Evolutionary conservation across 1,284 basidiomycete genomes (phyloP), one percentile per base, ranked within the genome.

Genomic region (Heterobasidion parviporum): DNA sequence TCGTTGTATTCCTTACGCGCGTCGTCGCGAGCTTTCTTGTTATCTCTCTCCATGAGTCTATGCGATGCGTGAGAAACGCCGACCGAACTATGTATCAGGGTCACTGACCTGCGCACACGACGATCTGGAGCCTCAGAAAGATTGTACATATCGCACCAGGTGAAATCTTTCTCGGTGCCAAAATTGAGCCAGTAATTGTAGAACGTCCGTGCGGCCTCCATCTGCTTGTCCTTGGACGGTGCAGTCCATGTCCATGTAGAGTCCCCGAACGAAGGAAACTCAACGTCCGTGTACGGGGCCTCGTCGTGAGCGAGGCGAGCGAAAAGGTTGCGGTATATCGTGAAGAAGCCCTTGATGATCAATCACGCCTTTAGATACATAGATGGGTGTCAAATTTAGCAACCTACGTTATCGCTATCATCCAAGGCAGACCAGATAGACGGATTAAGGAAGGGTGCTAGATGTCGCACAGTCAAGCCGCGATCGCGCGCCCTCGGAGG

Each of bases 41-140:
- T 99, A 63, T 98, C 97, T 65, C 89, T 92, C 68, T 99, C 97
- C 89, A 99, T 95, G 43, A 94, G 65, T 60, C 92, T 89, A 55
- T 4, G 50, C 41, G 8, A 35, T 49, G 45, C 50, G 20, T 41
- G n/a, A n/a, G 46, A 51, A 14, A 14, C 26, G 26, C 26, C 26
- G 26, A 26, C 5, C 26, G 6, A 26, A 1, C 5, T 26, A 26
- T 5, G 26, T 5, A 26, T 26, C 26, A 26, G 26, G 20, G 8
- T 34, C 6, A 63, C 72, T 50, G 59, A 85, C 82, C 92, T 81
- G 64, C 94, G 81, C 48, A 92, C 80, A 47, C 87, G 82, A 20
- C 96, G 79, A 70, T 97, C 94, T 9, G 92, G 92, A 2, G 94
- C 95, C 57, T 95, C 88, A 15, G 81, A 74, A 2, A 85, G 60